phyloP scores from a whole-genome alignment of 371 early-diverging fungal species.

The Nematocida minor region DNA sequence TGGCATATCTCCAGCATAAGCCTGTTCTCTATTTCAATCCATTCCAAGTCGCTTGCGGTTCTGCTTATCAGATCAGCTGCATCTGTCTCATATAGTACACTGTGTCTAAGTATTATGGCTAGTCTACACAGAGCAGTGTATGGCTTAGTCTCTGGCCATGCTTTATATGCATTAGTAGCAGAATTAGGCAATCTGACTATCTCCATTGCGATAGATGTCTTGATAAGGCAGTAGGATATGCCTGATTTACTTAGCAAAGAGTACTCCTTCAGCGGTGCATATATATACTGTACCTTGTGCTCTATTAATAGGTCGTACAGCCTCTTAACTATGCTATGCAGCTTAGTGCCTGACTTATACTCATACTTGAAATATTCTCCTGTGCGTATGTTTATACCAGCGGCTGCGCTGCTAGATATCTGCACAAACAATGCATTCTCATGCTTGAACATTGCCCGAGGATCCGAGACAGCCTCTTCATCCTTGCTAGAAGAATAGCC shows the following conservation, averaged over 20 bases:
- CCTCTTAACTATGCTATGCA: background rate
- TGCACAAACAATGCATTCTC: background rate
- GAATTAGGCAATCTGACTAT: background rate
- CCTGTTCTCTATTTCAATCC: constrained; percentile 87
- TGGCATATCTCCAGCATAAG: constrained; percentile 60
- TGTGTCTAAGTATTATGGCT: constrained; percentile 82
- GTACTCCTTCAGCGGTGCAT: constrained; percentile 86
- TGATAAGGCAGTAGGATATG: constrained; percentile 68
- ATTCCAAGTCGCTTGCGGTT: constrained; percentile 82
- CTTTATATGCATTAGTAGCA: constrained; percentile 70
- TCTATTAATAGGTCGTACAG: constrained; percentile 81
- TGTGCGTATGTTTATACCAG: constrained; percentile 1
- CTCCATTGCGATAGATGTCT: background rate
- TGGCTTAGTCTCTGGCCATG: constrained; percentile 82
- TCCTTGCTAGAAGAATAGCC: background rate
- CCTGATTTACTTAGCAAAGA: constrained; percentile 5
- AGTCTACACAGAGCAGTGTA: constrained; percentile 94
- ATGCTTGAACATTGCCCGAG: constrained; percentile 8
- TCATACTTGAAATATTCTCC: background rate
- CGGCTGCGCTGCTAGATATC: background rate
- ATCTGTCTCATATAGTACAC: constrained; percentile 86
- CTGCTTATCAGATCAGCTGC: constrained; percentile 85
- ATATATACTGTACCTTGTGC: constrained; percentile 88
- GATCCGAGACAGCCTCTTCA: background rate
- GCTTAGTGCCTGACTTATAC: background rate